Evolutionary conservation across 345 rosid species (phyloP), one percentile per base, ranked within the genome.

Genomic region (Sonneratia caseolaris): DNA sequence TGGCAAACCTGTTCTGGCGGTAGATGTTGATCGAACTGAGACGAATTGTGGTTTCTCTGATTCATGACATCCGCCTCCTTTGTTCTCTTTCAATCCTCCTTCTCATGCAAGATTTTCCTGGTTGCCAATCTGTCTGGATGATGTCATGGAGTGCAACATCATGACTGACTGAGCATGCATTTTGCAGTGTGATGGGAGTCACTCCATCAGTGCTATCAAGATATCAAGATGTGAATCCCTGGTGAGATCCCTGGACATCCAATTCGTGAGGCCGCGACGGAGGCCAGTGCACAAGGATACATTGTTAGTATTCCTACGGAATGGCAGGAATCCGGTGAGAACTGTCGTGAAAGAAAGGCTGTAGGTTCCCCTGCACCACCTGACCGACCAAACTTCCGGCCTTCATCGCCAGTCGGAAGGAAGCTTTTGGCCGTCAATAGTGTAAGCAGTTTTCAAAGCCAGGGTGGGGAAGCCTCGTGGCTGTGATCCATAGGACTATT

Each of bases 261-360:
- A 70, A 61, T 69, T 70, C 48, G 42, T 48, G 36, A 76, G 43
- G 56, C 69, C 43, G 27, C 45, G 7, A 12, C 37, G 78, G 70
- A 74, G 70, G 53, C 71, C 79, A 7, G 85, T 84, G 76, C 96
- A 88, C 75, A 82, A 76, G 77, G 86, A 86, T 78, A 85, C 96
- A 3, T 27, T 27, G 32, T 68, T 85, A 36, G 88, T 83, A 18
- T 72, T 86, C 77, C 76, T 75, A 13, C 83, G 90, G 89, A 84
- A 79, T 68, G 76, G 82, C 81, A 78, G 70, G 69, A 70, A 72
- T 73, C 77, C 83, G 62, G 66, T 64, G 47, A 80, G 82, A 69
- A 81, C 83, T 4, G 77, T 88, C 37, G 83, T 88, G 79, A 81
- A 89, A 77, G 89, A 89, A 79, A 82, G 96, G 76, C 79, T 91